Base-by-base conservation (phyloP, 345 rosid species). In the Bretschneidera sinensis region DNA sequence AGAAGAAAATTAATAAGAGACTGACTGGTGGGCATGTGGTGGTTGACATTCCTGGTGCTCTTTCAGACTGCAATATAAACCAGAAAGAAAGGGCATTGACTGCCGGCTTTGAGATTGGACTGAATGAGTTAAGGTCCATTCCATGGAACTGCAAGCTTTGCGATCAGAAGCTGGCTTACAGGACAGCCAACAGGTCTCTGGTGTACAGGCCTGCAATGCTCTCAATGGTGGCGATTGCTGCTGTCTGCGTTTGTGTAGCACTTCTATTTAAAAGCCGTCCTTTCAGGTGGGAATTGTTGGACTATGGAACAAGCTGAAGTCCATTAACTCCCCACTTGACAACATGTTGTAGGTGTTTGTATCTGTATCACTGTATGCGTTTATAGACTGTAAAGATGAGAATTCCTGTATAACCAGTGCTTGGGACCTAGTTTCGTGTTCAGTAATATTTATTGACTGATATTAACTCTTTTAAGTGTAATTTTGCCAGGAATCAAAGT, bases 201-300 rank as follows among this genome's bases (percentile, higher is more conserved):
- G 73, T 78, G 24, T 95, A 91, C 81, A 83, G 91, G 78, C 99
- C 99, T 0, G 88, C 99, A 19, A 85, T 95, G 99, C 77, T 95
- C 53, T 91, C 97, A 15, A 88, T 91, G 97, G 91, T 95, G 71
- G 91, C 89, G 8, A 75, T 95, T 15, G 99, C 97, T n/a, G 96
- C 96, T 0, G 99, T 91, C 20, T 95, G 99, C 6, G 99, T 91
- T 43, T 95, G 97, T 22, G 97, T 95, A 39, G 97, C 99, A 13
- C 96, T 95, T 57, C 79, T 91, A 48, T 95, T 95, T 78, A 95
- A 95, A 87, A 90, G 96, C 72, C 85, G 76, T 22, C 99, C 99
- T 11, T 95, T 95, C 88, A 82, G 97, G 85, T 95, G 99, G 99
- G 99, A 95, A 72, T 51, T 79, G 77, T 54, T 94, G 80, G 88